These are phyloP conservation scores for Adansonia madagascariensis DNA, from an alignment of 441 rosid genomes.

Conservation along the genomic window DNA sequence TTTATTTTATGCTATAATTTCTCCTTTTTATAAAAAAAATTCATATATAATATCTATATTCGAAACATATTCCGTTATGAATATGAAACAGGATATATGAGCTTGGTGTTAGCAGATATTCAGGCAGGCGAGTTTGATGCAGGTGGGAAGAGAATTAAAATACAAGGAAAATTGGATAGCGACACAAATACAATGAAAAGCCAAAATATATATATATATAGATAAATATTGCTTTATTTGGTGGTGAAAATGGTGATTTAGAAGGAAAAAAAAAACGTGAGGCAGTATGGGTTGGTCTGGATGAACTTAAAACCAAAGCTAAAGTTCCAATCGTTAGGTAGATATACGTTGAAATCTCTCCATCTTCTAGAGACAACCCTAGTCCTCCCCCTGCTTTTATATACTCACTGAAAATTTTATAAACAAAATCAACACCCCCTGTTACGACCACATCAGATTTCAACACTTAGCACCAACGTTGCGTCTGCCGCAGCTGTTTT, in stretches of 20 bases:
- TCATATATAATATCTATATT: too few species aligned
- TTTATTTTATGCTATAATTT: not conserved
- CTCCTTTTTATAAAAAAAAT: too few species aligned
- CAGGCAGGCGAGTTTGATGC: not conserved
- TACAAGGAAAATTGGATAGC: not conserved
- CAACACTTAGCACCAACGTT: not conserved
- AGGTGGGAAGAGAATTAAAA: not conserved
- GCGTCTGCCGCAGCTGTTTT: not conserved
- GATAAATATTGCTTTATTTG: not conserved
- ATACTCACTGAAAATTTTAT: not conserved
- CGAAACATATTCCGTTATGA: too few species aligned
- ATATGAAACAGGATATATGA: too few species aligned
- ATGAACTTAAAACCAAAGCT: slow-evolving; percentile 47
- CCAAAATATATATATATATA: not conserved
- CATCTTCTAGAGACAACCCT: slow-evolving; percentile 44
- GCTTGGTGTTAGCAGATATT: not conserved
- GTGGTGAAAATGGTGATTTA: not conserved
- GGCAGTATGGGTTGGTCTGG: slow-evolving; percentile 37
- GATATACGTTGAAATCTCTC: slow-evolving; percentile 45
- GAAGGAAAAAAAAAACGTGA: slow-evolving; percentile 3
- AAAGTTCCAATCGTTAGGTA: slow-evolving; percentile 48
- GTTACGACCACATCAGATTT: not conserved
- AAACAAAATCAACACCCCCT: not conserved
- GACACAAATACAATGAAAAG: not conserved
- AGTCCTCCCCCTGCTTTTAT: slow-evolving; percentile 30